Evolutionary conservation across 805 yeast genomes (phyloP).

Genomic region (Metschnikowia lochheadii): DNA sequence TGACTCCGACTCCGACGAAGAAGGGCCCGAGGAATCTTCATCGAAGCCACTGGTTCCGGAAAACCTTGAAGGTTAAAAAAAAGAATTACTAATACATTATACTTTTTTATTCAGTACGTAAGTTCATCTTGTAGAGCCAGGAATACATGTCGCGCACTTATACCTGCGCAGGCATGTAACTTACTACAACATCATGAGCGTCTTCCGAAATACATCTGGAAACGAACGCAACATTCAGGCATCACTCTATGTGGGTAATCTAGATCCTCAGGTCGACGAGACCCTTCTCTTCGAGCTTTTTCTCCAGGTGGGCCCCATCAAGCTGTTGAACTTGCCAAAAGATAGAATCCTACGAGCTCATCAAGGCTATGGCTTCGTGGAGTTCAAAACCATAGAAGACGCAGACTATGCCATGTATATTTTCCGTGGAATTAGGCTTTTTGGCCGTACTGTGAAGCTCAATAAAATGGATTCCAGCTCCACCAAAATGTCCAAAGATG

Average conservation of each 20-base stretch:
- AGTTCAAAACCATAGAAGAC: conserved; percentile 55
- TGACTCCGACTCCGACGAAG: conserved; percentile 19
- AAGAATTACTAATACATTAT: background rate
- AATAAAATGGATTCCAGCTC: conserved; percentile 40
- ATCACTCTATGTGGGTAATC: conserved; percentile 75
- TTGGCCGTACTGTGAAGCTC: conserved; percentile 56
- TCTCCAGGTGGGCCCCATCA: conserved; percentile 79
- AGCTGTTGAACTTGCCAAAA: conserved; percentile 67
- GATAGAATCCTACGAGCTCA: conserved; percentile 67
- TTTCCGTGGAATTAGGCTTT: conserved; percentile 57
- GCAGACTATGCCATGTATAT: conserved; percentile 65
- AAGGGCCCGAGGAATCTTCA: conserved; percentile 34
- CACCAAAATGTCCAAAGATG: conserved; percentile 12
- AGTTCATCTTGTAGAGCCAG: background rate
- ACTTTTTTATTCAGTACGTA: background rate
- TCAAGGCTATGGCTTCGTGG: conserved; percentile 89
- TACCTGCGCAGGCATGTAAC: background rate
- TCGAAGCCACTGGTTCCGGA: conserved; percentile 18
- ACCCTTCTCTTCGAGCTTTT: conserved; percentile 73
- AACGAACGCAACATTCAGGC: conserved; percentile 55
- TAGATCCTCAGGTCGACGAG: conserved; percentile 74
- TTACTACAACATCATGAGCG: conserved; percentile 20
- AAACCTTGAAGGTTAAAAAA: background rate
- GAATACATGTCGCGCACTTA: background rate
- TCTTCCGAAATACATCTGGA: conserved; percentile 35